Evolutionary conservation across 257 asterid species (phyloP), one percentile per base, ranked within the genome.

Genomic region (Anisodus acutangulus): DNA sequence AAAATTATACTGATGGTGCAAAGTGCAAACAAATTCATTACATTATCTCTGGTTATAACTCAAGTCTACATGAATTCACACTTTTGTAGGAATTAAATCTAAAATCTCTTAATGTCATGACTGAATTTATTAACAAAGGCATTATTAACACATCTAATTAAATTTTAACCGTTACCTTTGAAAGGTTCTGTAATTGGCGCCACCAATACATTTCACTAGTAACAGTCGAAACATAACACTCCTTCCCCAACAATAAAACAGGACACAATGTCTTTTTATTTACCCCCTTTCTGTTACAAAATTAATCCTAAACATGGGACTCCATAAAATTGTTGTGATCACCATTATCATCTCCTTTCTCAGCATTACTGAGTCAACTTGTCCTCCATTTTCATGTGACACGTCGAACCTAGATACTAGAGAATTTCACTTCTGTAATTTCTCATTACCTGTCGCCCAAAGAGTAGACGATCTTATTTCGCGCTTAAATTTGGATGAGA

Each of bases 351-450:
- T 84, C 16, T 62, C 82, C 9, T 83, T 79, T 8, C 64, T 85
- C 49, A 12, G 68, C 19, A 26, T 15, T 43, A 35, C 79, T 51
- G 68, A 86, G 60, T 83, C 90, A 60, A 70, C 9, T 15, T 22
- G 66, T 57, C 92, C 91, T 8, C 94, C 92, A 3, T 90, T 90
- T 35, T 91, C 97, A 0, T 94, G 98, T 89, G 94, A 92, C 31
- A 12, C 86, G 6, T 84, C 93, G 26, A 87, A 90, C 43, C 88
- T 89, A 3, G 59, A 85, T 17, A 92, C 91, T 3, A 90, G 62
- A 0, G 64, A 87, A 1, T 87, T 88, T 13, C 93, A 91, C 3
- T 94, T 91, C 64, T 94, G 98, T 85, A 81, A 89, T 87, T 22
- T 86, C 2, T 49, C 62, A 2, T 83, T 94, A 3, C 81, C 91